A percentile compares a stretch with the other conserved stretches of the same genome.
Evolutionary conservation across 1,284 basidiomycete species (phyloP).

Genomic region (Malassezia japonica): DNA sequence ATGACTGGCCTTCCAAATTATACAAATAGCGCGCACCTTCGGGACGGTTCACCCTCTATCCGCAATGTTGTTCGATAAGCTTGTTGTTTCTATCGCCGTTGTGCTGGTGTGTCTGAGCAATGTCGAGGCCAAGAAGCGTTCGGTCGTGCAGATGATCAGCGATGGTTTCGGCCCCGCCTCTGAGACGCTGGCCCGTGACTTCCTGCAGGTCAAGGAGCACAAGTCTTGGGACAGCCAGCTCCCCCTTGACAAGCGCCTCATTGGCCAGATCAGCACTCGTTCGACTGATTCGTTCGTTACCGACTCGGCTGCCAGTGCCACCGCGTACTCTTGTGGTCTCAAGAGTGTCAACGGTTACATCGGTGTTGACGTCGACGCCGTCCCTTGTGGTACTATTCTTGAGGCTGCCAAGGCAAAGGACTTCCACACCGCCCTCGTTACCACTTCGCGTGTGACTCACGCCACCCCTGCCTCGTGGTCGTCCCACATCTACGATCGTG

Average conservation of each 20-base stretch:
- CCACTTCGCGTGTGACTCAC: constrained; percentile 45
- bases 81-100: no score
- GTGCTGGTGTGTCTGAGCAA: no score
- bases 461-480: constrained; percentile 43
- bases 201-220: constrained; percentile 27
- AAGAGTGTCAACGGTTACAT: constrained; percentile 46
- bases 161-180: constrained; percentile 48
- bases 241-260: constrained; percentile 10
- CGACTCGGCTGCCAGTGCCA: constrained; percentile 46
- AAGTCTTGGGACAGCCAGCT: constrained; percentile 27
- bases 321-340: constrained; percentile 44
- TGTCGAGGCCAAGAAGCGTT: neutral
- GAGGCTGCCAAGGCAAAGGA: constrained; percentile 46
- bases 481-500: constrained; percentile 45
- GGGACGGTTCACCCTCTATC: no score
- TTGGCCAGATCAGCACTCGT: constrained; percentile 39
- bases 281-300: constrained; percentile 45
- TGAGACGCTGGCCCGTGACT: constrained; percentile 44
- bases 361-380: constrained; percentile 41
- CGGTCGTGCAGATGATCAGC: constrained; percentile 32
- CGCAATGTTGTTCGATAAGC: no score
- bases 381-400: constrained; percentile 46
- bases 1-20: no score
- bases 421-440: constrained; percentile 41
- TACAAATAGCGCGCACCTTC: no score